phyloP scores from a whole-genome alignment of 495 filamentous ascomycete genomes.

The Parathielavia appendiculata region DNA sequence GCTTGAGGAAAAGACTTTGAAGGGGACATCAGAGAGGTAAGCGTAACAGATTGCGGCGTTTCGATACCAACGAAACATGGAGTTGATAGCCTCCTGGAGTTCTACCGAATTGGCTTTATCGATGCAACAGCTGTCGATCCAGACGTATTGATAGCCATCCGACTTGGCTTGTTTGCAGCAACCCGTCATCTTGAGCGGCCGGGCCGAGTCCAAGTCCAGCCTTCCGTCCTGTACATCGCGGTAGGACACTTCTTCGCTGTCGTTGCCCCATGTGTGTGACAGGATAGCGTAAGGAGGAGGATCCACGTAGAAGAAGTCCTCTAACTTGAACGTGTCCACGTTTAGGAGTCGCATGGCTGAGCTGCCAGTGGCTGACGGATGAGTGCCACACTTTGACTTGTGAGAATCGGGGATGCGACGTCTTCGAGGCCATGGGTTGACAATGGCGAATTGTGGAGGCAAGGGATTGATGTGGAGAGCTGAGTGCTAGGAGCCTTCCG shows the following conservation, averaged over 20 bases:
- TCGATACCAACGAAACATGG: slow-evolving; percentile 40
- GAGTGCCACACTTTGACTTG: not conserved
- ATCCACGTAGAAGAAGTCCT: slow-evolving; percentile 11
- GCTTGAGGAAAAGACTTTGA: slow-evolving; percentile 2
- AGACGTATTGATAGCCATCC: slow-evolving; percentile 21
- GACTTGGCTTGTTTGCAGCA: slow-evolving; percentile 5
- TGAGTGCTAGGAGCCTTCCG: not conserved
- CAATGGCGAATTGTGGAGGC: not conserved
- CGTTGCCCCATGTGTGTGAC: slow-evolving; percentile 22
- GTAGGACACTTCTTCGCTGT: slow-evolving; percentile 20
- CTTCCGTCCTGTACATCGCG: slow-evolving; percentile 6
- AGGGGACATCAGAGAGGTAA: slow-evolving; percentile 24
- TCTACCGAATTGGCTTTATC: slow-evolving; percentile 36
- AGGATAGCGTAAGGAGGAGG: slow-evolving; percentile 16
- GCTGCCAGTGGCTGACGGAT: not conserved
- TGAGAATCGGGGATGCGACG: not conserved
- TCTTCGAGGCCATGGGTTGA: not conserved
- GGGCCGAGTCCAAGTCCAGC: not conserved
- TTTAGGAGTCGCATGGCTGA: slow-evolving; percentile 10
- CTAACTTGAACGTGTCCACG: slow-evolving; percentile 8
- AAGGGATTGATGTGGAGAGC: too few species aligned
- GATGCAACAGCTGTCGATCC: slow-evolving; percentile 35
- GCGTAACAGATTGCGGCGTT: slow-evolving; percentile 30
- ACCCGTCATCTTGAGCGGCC: slow-evolving; percentile 7
- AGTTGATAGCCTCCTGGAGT: slow-evolving; percentile 37